phyloP scores from a whole-genome alignment of 108 stramenopile genomes.

The Skeletonema grethae region DNA sequence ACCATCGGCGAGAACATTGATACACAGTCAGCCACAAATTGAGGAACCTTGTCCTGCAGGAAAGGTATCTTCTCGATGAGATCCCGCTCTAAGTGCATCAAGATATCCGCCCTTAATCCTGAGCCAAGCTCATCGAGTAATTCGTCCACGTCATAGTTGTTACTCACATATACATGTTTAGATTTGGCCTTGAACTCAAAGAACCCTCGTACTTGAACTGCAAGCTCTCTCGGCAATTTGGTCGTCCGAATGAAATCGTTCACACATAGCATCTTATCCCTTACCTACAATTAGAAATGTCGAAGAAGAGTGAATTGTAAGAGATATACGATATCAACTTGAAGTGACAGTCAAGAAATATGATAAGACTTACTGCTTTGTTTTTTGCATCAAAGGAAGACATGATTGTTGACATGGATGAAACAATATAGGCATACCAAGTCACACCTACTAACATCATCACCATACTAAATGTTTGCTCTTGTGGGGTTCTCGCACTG shows the following conservation, averaged over 20 bases:
- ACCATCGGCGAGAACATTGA: constrained; percentile 43
- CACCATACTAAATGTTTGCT: constrained; percentile 44
- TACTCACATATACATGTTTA: constrained; percentile 20
- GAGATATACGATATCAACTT: too few species aligned
- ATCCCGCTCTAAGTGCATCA: constrained; percentile 42
- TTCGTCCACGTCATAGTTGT: constrained; percentile 43
- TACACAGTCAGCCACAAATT: constrained; percentile 45
- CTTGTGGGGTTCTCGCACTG: constrained; percentile 36
- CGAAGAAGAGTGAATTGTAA: too few species aligned
- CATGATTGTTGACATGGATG: constrained; percentile 45
- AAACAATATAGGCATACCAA: constrained; percentile 54
- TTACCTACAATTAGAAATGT: too few species aligned
- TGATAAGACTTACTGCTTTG: too few species aligned
- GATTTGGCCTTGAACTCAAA: constrained; percentile 28
- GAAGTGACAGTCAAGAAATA: too few species aligned
- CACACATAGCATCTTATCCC: constrained; percentile 41
- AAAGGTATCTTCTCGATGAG: constrained; percentile 46
- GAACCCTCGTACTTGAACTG: constrained; percentile 27
- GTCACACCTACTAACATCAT: constrained; percentile 52
- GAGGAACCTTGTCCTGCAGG: constrained; percentile 38
- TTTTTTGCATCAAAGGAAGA: constrained; percentile 29
- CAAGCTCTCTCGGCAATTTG: constrained; percentile 23
- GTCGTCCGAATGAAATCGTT: constrained; percentile 39
- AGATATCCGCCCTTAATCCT: constrained; percentile 35
- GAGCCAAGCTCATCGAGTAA: constrained; percentile 38